These are phyloP conservation scores for Quillaja saponaria DNA, from an alignment of 306 rosid species.

Conservation along the genomic window DNA sequence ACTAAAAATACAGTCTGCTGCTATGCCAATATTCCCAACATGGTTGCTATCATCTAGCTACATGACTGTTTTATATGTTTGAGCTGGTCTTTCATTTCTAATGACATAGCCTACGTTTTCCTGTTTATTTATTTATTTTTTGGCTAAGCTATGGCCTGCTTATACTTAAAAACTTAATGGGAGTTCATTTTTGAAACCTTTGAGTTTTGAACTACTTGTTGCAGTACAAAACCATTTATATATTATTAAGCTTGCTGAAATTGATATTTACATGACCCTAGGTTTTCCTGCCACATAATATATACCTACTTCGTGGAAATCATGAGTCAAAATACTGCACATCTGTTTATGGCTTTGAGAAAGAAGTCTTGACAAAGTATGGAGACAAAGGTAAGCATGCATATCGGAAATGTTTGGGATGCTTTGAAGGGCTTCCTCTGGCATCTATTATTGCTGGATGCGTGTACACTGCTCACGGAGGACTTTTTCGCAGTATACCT, in stretches of 20 bases:
- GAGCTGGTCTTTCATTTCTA: no score
- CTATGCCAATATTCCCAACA: no score
- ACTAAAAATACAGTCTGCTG: no score
- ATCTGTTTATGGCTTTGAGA: slow-evolving; percentile 88
- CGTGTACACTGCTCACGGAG: slow-evolving; percentile 90
- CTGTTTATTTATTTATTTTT: not conserved
- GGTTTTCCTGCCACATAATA: slow-evolving; percentile 61
- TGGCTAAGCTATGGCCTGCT: not conserved
- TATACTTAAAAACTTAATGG: not conserved
- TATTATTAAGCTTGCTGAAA: not conserved
- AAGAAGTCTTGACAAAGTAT: slow-evolving; percentile 72
- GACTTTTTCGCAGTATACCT: slow-evolving; percentile 69
- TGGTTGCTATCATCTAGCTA: no score
- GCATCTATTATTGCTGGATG: slow-evolving; percentile 72
- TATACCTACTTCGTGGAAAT: slow-evolving; percentile 76
- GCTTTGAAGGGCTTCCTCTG: slow-evolving; percentile 93
- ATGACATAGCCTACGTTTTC: no score
- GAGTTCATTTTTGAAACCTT: slow-evolving; percentile 6
- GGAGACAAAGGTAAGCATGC: slow-evolving; percentile 81
- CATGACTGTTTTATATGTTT: no score
- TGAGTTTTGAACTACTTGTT: slow-evolving; percentile 11
- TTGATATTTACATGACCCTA: slow-evolving; percentile 25
- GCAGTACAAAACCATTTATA: not conserved
- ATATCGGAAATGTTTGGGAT: slow-evolving; percentile 82
- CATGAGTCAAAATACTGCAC: slow-evolving; percentile 92